Base-by-base conservation (phyloP, 2,329 filamentous ascomycete genomes). In the Hymenoscyphus albidus region DNA sequence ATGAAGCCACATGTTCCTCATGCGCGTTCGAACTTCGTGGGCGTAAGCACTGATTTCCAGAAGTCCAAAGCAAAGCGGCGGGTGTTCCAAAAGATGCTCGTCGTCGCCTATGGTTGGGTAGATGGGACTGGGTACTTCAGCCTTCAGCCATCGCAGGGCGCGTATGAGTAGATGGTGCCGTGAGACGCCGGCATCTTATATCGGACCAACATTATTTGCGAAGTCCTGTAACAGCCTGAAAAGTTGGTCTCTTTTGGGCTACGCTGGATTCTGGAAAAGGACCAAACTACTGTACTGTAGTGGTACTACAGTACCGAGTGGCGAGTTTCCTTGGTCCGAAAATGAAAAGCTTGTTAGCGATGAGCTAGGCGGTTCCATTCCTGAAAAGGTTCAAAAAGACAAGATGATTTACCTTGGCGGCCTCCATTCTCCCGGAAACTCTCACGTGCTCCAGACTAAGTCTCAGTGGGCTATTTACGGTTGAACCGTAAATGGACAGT, bases 41-140 rank as follows among this genome's bases (percentile, higher is more conserved):
- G 51, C 31, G 38, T 32, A 44, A 59, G 38, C 58, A 59, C 38
- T 27, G 35, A 44, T 44, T 32, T 40, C 58, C 7, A 44, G 35
- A 40, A 44, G 48, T 56, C 61, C 65, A 72, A 71, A 70, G 71
- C 71, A 72, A 71, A 70, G 72, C 71, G 70, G 70, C 69, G 67
- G 68, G 68, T 70, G 73, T 73, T 74, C 70, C 71, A 73, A 67
- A 57, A 70, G 61, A 32, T 62, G 62, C 58, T 22, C 63, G 58
- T 48, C 39, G 51, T 59, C 61, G 63, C 59, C 62, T 56, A 72
- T 73, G 61, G 61, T 57, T 62, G 38, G 61, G 48, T n/a, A 27
- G 18, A 12, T 18, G 2, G 18, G 48, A 27, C 48, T 51, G 22
- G 18, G n/a, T 51, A 10, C 44, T 22, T 51, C 22, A 35, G 32